These are phyloP conservation scores for Gossypium gossypioides DNA, from an alignment of 441 rosid species.

Conservation along the genomic window DNA sequence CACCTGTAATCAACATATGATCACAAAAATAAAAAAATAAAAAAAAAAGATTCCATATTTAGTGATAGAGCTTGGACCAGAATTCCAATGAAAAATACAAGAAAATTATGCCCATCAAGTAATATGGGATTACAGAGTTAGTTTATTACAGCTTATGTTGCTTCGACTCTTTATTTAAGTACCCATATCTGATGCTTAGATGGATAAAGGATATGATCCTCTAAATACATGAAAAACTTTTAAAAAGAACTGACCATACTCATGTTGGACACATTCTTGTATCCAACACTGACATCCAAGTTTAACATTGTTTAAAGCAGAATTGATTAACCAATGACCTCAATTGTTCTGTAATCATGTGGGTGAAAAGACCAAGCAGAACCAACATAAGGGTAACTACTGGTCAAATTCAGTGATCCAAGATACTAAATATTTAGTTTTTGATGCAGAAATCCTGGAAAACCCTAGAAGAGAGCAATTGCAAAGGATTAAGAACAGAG, in stretches of 20 bases:
- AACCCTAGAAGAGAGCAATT: background rate
- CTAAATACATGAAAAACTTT: background rate
- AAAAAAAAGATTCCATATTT: background rate
- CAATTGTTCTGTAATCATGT: background rate
- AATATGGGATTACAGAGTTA: background rate
- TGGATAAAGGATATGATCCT: background rate
- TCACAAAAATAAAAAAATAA: background rate
- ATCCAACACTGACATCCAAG: background rate
- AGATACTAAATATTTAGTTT: background rate
- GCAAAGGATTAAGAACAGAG: background rate
- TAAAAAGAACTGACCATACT: background rate
- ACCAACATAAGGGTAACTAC: background rate
- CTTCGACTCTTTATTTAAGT: background rate
- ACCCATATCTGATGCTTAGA: background rate
- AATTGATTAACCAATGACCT: background rate
- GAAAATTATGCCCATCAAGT: background rate
- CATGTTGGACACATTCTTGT: background rate
- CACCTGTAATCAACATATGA: slow-evolving; percentile 38
- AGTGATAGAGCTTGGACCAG: background rate
- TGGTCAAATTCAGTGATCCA: background rate
- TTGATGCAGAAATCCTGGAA: background rate
- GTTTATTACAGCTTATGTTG: background rate
- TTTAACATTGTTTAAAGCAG: background rate
- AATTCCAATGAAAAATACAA: background rate
- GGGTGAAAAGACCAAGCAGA: background rate